Evolutionary conservation across 1,139 yeast genomes (phyloP), one percentile per base, ranked within the genome.

Genomic region (Geotrichum reessii): DNA sequence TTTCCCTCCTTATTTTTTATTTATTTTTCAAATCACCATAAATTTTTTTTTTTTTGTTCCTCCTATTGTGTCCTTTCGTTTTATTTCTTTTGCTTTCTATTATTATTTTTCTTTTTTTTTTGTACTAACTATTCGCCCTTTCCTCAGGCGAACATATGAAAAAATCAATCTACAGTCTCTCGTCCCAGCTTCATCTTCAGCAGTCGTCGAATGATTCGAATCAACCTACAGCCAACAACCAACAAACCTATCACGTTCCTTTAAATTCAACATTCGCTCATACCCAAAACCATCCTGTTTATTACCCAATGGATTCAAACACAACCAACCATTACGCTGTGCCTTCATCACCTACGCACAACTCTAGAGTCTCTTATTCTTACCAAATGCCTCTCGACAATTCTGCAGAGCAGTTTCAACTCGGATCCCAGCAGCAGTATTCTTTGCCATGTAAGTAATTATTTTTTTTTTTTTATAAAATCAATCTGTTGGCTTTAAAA

Each of bases 161-260:
- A 28, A 54, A 48, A 14, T 48, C 42, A 37, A 14, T 31, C 37
- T 31, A 54, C 27, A 51, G 57, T 17, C 25, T 44, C 6, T 28
- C 53, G 22, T 25, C 9, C 52, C 28, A 54, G 40, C 19, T 27
- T 12, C 50, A 49, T 19, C 14, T 47, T 14, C 44, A 42, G 11
- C 52, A 33, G 11, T 3, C 47, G n/a, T 14, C 48, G 27, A 24
- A 46, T 22, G 27, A 46, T 46, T 22, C 27, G 19, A 24, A 46
- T 21, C 27, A 21, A 25, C 14, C 17, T n/a, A 12, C 31, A 28
- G 19, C 7, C 22, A 25, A 42, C 28, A 37, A 28, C 42, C 49
- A 42, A 22, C 21, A 25, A 17, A 31, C 8, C 12, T 24, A 37
- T 25, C 44, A 40, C 42, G n/a, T 19, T 40, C 21, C 19, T 46